Evolutionary conservation across 208 protist genomes (phyloP), one percentile per base, ranked within the genome.

Genomic region (Trypanosoma lewisi): DNA sequence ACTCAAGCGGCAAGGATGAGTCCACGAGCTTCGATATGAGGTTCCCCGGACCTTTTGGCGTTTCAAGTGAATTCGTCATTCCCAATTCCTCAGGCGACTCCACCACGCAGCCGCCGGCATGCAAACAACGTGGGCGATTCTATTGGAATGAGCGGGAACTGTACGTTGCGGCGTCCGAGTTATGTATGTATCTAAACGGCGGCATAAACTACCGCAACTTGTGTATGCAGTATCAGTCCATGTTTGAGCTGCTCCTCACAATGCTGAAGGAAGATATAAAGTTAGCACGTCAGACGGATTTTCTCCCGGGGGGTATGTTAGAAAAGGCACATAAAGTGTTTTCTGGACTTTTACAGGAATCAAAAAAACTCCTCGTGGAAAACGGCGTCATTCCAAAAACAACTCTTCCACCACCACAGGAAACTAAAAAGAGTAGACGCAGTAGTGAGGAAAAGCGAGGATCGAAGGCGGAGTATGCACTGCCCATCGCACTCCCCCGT

Each of bases 181-280:
- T 95, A 2, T 90, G 81, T 73, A 62, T 59, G 51, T 80, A 74
- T 50, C 74, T 95, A 7, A 95, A 90, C 63, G 85, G 89, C 21
- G 89, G 89, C 31, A 55, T 95, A 30, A 83, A 93, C 73, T 95
- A 95, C 68, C 80, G 89, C 4, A 5, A 55, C 3, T 42, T 95
- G 37, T 90, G 73, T 62, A 36, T 79, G 51, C 77, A 84, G 49
- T 82, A 83, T 45, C 82, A 77, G 36, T 58, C 59, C 11, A 62
- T 70, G 0, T 47, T 89, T 14, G 82, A 91, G 30, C 30, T 83
- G 17, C 28, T 94, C 17, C 37, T 85, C 12, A 56, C 37, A 39
- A 59, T 91, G 31, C 47, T 91, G 19, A 66, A 70, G 14, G 78
- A 85, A 51, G 84, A 91, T 34, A 34, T 89, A 9, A 27, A 9